Evolutionary conservation across 148 eudicot genomes (phyloP).

Genomic region (Rhododendron kiyosumense): DNA sequence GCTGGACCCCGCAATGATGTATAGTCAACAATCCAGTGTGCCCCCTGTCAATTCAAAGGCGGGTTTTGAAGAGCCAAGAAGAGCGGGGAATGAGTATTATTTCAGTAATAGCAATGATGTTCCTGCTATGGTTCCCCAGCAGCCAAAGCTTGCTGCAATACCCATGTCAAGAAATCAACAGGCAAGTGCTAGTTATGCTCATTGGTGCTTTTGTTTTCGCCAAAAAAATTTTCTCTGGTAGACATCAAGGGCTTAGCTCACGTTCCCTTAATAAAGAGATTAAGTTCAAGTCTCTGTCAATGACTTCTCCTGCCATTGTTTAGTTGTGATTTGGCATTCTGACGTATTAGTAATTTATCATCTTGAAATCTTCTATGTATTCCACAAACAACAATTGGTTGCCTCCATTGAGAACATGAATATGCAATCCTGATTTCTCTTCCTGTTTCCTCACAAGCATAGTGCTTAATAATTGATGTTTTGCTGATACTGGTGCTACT

Average conservation of each 20-base stretch:
- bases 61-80: conserved; percentile 54
- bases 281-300: not conserved
- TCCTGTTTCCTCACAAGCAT: not conserved
- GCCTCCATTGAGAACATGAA: not conserved
- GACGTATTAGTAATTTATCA: not conserved
- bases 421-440: not conserved
- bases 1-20: conserved; percentile 45
- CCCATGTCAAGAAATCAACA: conserved; percentile 70
- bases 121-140: conserved; percentile 44
- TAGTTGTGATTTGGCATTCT: not conserved
- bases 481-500: not conserved
- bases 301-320: not conserved
- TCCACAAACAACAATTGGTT: not conserved
- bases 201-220: not conserved
- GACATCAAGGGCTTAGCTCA: not conserved
- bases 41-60: conserved; percentile 41
- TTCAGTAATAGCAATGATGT: conserved; percentile 38
- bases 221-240: not conserved
- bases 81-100: conserved; percentile 49
- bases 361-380: not conserved
- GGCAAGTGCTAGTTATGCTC: conserved; percentile 32
- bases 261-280: not conserved
- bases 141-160: conserved; percentile 71
- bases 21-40: conserved; percentile 47
- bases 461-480: not conserved